phyloP scores from a whole-genome alignment of 2,329 filamentous ascomycete species.

The Parastagonospora nodorum region DNA sequence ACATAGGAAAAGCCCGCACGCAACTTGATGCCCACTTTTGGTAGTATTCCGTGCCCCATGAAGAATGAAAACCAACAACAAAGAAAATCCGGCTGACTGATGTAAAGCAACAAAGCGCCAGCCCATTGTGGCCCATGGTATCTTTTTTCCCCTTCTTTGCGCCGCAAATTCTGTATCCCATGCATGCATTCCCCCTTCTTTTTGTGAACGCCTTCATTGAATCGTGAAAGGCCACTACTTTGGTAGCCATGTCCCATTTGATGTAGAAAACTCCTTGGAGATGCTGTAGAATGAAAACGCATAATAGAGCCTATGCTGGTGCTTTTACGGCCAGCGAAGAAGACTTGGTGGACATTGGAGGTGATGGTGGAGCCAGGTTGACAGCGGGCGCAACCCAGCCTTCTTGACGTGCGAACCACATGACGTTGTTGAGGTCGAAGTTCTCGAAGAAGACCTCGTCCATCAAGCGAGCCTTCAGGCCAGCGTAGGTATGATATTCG shows the following conservation, averaged over 20 bases:
- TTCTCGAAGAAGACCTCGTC: conserved; percentile 53
- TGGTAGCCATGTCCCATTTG: background rate
- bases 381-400: conserved; percentile 29
- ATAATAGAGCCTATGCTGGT: conserved; percentile 9
- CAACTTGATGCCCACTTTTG: background rate
- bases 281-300: background rate
- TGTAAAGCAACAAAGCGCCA: too few relatives aligned
- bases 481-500: conserved; percentile 72
- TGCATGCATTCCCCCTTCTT: background rate
- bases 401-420: conserved; percentile 45
- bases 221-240: background rate
- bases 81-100: background rate
- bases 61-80: background rate
- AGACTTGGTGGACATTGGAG: conserved; percentile 16
- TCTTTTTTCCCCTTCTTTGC: background rate
- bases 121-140: too few relatives aligned
- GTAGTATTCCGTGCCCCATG: background rate
- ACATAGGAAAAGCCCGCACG: background rate
- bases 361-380: conserved; percentile 25
- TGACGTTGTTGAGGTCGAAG: conserved; percentile 50
- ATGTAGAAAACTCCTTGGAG: background rate
- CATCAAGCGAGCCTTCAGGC: conserved; percentile 54
- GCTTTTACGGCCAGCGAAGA: conserved; percentile 15
- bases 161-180: background rate
- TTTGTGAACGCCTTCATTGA: background rate